phyloP scores from a whole-genome alignment of 768 basidiomycete species.

The Amanita thiersii region DNA sequence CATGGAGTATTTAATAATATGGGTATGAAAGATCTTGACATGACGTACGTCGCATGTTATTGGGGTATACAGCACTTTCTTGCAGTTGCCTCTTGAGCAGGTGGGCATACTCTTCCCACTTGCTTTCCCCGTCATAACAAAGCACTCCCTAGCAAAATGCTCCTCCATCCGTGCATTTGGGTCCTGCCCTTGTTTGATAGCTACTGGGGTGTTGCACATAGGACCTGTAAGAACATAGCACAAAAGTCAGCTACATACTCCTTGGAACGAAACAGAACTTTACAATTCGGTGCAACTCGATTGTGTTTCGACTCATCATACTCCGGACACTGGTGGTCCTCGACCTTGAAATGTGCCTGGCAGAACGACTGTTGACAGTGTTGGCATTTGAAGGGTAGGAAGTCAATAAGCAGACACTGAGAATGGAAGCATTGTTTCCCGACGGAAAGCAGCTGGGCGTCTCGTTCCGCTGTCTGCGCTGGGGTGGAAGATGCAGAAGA shows the following conservation, averaged over 20 bases:
- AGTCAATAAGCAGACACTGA: conserved; percentile 69
- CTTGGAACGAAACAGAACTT: conserved; percentile 15
- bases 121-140: conserved; percentile 57
- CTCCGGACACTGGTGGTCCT: conserved; percentile 56
- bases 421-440: conserved; percentile 66
- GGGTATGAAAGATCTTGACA: conserved; percentile 1
- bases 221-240: conserved; percentile 43
- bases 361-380: conserved; percentile 70
- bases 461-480: conserved; percentile 28
- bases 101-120: conserved; percentile 40
- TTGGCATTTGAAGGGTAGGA: conserved; percentile 81
- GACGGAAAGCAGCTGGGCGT: conserved; percentile 53
- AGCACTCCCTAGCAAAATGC: conserved; percentile 61
- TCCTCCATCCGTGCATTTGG: conserved; percentile 77
- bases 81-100: conserved; percentile 57
- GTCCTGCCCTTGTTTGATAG: conserved; percentile 70
- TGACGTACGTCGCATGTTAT: conserved; percentile 66
- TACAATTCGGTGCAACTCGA: conserved; percentile 71
- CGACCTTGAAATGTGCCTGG: conserved; percentile 69
- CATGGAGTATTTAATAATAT: not conserved
- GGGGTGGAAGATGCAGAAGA: conserved; percentile 15
- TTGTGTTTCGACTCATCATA: conserved; percentile 68
- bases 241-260: not conserved
- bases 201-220: conserved; percentile 67
- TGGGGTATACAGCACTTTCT: conserved; percentile 66